Percentiles rank a stretch among this genome's conserved stretches.
Evolutionary conservation across 306 rosid species (phyloP).

Genomic region (Cajanus cajan): DNA sequence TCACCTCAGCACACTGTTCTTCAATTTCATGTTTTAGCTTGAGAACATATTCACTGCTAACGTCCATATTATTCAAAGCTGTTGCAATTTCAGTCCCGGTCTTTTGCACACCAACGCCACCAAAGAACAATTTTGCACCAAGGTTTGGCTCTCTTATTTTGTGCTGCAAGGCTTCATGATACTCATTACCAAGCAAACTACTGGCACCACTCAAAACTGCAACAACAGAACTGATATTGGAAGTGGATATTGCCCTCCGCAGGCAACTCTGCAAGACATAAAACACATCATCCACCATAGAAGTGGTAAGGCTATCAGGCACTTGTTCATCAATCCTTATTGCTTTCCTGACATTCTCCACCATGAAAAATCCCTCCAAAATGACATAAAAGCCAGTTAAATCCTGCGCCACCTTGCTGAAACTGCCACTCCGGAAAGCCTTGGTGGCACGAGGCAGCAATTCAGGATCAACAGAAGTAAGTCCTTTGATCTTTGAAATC

Average conservation of each 20-base stretch:
- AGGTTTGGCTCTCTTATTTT: slow-evolving; percentile 89
- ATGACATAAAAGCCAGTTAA: slow-evolving; percentile 86
- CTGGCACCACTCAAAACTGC: slow-evolving; percentile 88
- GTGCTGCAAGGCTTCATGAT: slow-evolving; percentile 82
- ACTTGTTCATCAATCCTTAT: slow-evolving; percentile 81
- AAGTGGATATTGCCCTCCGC: slow-evolving; percentile 81
- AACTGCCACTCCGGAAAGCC: slow-evolving; percentile 83
- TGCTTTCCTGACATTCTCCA: slow-evolving; percentile 95
- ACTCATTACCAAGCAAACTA: slow-evolving; percentile 83
- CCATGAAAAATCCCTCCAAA: slow-evolving; percentile 95
- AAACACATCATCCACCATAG: slow-evolving; percentile 97
- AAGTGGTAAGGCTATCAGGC: slow-evolving; percentile 87
- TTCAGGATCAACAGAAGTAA: slow-evolving; percentile 82
- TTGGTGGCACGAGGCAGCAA: slow-evolving; percentile 86
- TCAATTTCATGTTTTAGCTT: slow-evolving; percentile 90
- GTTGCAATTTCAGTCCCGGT: slow-evolving; percentile 88
- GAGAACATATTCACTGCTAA: slow-evolving; percentile 84
- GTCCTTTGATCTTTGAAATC: slow-evolving; percentile 79
- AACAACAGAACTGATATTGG: slow-evolving; percentile 84
- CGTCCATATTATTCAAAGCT: slow-evolving; percentile 85
- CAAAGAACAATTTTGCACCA: slow-evolving; percentile 88
- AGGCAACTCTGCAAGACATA: slow-evolving; percentile 92
- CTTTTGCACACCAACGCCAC: slow-evolving; percentile 87
- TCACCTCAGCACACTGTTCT: slow-evolving; percentile 93
- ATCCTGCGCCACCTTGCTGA: slow-evolving; percentile 85